Conservation (phyloP, 2,329 filamentous ascomycete genomes). For the Penicillium sp. region DNA sequence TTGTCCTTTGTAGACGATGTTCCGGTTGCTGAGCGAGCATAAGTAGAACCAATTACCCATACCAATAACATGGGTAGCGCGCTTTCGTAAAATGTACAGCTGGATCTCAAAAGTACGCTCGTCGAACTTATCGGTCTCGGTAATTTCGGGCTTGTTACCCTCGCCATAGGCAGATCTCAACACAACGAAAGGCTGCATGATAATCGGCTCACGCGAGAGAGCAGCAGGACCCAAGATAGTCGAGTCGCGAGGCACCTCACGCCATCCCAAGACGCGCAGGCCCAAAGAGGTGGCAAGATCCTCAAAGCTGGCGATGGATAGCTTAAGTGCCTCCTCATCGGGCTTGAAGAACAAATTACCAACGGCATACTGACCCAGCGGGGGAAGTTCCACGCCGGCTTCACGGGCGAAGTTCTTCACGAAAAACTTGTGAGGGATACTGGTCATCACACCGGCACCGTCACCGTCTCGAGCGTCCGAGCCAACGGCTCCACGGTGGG, state of each 20-base stretch:
- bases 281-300: slow-evolving; percentile 85
- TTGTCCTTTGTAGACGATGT: slow-evolving; percentile 99
- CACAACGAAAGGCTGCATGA: slow-evolving; percentile 93
- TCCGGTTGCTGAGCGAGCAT: slow-evolving; percentile 94
- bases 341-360: slow-evolving; percentile 99
- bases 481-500: slow-evolving; percentile 95
- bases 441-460: slow-evolving; percentile 98
- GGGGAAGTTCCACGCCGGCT: slow-evolving; percentile 81
- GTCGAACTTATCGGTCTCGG: slow-evolving; percentile 77
- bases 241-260: slow-evolving; percentile 91
- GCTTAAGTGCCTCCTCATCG: slow-evolving; percentile 81
- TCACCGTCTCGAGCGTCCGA: slow-evolving; percentile 98
- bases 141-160: slow-evolving; percentile 73
- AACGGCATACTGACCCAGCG: slow-evolving; percentile 88
- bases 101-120: slow-evolving; percentile 86
- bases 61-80: slow-evolving; percentile 89
- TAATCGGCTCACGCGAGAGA: slow-evolving; percentile 88
- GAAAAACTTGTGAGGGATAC: slow-evolving; percentile 97
- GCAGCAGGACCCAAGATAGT: slow-evolving; percentile 89
- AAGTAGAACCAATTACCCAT: slow-evolving; percentile 99
- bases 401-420: slow-evolving; percentile 96
- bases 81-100: slow-evolving; percentile 91
- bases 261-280: slow-evolving; percentile 90
- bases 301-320: slow-evolving; percentile 91
- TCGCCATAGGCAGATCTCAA: slow-evolving; percentile 79